phyloP scores from a whole-genome alignment of 2,329 filamentous ascomycete species.

The Daldinia sp. region DNA sequence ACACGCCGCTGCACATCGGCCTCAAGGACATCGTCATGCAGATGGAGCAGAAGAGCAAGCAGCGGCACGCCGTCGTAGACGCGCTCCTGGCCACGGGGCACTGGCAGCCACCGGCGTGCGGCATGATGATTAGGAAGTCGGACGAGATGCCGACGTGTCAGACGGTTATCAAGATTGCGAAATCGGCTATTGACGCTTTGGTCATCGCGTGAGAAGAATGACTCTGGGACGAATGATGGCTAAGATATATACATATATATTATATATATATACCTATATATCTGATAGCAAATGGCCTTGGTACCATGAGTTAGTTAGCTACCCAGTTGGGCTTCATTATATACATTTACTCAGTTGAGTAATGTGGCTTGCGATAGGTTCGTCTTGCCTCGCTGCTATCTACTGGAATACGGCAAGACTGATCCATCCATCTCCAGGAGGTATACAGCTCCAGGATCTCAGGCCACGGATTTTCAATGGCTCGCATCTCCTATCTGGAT shows the following conservation, averaged over 20 bases:
- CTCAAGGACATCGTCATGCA: slow-evolving; percentile 66
- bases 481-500: background rate
- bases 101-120: slow-evolving; percentile 47
- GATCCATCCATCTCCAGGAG: background rate
- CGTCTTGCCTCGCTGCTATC: background rate
- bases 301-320: no score
- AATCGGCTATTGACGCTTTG: slow-evolving; percentile 65
- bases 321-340: no score
- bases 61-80: slow-evolving; percentile 64
- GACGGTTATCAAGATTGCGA: slow-evolving; percentile 66
- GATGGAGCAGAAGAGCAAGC: slow-evolving; percentile 64
- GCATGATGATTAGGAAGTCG: slow-evolving; percentile 47
- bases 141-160: slow-evolving; percentile 61
- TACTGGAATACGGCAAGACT: background rate
- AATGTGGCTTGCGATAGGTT: background rate
- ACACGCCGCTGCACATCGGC: slow-evolving; percentile 57
- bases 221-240: no score
- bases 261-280: background rate
- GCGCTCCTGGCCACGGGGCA: slow-evolving; percentile 57
- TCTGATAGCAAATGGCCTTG: background rate
- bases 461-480: background rate
- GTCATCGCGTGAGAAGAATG: slow-evolving; percentile 63
- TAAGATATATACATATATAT: no score
- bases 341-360: no score
- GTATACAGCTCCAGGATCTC: background rate